Conservation (phyloP, 306 rosid species). For the Pyrus communis region DNA sequence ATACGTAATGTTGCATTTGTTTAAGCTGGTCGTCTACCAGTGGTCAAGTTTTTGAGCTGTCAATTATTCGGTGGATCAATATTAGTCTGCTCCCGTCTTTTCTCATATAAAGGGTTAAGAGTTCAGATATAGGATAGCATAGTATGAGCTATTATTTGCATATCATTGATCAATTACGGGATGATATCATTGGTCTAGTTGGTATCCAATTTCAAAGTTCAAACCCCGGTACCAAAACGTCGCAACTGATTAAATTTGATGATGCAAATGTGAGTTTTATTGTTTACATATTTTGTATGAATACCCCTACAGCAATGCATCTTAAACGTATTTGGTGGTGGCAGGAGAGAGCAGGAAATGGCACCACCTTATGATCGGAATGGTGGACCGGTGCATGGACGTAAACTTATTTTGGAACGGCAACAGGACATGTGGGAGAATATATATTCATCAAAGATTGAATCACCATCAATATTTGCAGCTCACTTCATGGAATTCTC, state of each 20-base stretch:
- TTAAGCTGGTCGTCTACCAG: not conserved
- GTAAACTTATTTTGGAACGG: not conserved
- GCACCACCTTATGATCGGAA: not conserved
- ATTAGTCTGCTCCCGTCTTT: not conserved
- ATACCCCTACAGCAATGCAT: not conserved
- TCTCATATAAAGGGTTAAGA: not conserved
- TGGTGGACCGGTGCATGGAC: not conserved
- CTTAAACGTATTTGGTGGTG: not conserved
- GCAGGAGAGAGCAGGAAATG: slow-evolving; percentile 10
- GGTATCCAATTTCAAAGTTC: not conserved
- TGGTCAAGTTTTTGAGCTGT: not conserved
- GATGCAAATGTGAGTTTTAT: not conserved
- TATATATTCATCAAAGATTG: not conserved
- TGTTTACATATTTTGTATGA: not conserved
- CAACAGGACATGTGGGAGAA: not conserved
- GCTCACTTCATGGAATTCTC: slow-evolving; percentile 4
- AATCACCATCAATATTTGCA: slow-evolving; percentile 2
- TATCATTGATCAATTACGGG: not conserved
- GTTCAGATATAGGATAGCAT: not conserved
- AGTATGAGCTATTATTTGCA: not conserved
- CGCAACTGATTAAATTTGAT: not conserved
- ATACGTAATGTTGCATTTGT: not conserved
- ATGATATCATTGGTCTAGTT: not conserved
- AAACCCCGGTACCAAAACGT: not conserved
- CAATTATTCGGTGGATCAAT: not conserved